Evolutionary conservation across 1,139 yeast genomes (phyloP).

Genomic region (Pneumocystis jirovecii): DNA sequence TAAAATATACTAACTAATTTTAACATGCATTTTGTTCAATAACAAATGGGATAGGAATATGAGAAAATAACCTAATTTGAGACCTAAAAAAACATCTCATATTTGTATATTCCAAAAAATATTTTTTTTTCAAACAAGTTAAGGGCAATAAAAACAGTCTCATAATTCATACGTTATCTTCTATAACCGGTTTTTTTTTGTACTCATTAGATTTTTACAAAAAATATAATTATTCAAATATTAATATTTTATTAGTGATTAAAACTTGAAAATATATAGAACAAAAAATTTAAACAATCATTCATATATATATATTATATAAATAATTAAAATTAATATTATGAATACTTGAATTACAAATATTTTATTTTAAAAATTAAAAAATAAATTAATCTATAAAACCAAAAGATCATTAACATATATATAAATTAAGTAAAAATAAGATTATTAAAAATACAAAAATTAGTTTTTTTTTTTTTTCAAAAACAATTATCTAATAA

Average conservation of each 20-base stretch:
- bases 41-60: conserved; percentile 23
- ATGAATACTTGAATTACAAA: neutral
- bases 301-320: neutral
- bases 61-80: neutral
- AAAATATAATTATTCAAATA: neutral
- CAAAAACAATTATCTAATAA: neutral
- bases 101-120: neutral
- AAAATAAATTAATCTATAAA: too few species aligned
- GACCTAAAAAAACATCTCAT: neutral
- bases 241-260: neutral
- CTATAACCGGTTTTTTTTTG: neutral
- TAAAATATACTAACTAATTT: neutral
- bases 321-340: neutral
- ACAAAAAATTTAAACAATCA: neutral
- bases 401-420: too few species aligned
- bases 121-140: neutral
- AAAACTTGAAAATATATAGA: neutral
- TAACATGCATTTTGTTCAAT: conserved; percentile 7
- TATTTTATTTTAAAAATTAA: neutral
- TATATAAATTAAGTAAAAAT: too few species aligned
- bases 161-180: neutral
- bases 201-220: neutral
- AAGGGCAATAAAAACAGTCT: neutral
- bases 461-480: too few species aligned
- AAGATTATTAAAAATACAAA: neutral